phyloP scores from a whole-genome alignment of 257 asterid species.

The Forsythia suspensa region DNA sequence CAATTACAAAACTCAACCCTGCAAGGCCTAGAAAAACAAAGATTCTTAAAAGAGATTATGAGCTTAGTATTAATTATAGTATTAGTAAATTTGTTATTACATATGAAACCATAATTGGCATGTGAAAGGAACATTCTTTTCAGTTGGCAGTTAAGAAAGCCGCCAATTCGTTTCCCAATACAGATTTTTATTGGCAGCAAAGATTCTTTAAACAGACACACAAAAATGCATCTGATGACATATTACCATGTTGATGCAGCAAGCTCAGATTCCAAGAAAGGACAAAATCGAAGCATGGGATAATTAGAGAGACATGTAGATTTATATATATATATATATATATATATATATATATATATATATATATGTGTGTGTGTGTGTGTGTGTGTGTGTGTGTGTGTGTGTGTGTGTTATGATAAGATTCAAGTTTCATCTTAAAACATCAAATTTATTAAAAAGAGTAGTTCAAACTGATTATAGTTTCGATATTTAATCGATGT shows the following conservation, averaged over 20 bases:
- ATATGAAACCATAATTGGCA: neutral
- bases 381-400: too few species aligned
- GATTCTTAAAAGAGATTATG: neutral
- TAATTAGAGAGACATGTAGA: neutral
- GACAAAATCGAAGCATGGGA: constrained; percentile 44
- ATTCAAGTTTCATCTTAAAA: too few species aligned
- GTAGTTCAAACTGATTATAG: too few species aligned
- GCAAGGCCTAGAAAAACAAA: neutral
- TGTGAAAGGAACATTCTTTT: constrained; percentile 41
- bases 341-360: too few species aligned
- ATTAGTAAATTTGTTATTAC: neutral
- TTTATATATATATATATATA: too few species aligned
- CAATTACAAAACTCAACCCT: neutral
- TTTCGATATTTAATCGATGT: too few species aligned
- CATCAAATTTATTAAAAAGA: too few species aligned
- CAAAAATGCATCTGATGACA: constrained; percentile 44
- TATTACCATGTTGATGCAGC: constrained; percentile 55
- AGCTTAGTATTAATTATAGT: neutral
- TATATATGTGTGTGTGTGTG: too few species aligned
- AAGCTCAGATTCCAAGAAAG: constrained; percentile 50
- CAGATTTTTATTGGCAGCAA: neutral
- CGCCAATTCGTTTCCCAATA: constrained; percentile 26
- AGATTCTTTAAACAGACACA: neutral
- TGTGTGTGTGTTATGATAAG: too few species aligned
- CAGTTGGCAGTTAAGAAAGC: constrained; percentile 36